Conservation (phyloP, 768 basidiomycete genomes). For the Leccinum sublutescens region DNA sequence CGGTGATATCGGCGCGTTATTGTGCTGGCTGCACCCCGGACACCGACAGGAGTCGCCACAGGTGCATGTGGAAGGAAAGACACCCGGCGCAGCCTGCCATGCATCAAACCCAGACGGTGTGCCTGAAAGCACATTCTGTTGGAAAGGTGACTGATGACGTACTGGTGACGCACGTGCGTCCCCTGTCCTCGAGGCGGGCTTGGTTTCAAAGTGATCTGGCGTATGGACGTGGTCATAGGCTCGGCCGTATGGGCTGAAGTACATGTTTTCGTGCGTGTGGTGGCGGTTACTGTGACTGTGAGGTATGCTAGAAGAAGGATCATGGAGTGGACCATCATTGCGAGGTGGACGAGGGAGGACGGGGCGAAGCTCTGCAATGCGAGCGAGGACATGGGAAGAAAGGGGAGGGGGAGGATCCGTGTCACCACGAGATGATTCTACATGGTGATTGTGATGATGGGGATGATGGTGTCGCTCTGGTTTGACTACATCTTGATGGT, state of each 20-base stretch:
- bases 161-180: slow-evolving; percentile 23
- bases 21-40: slow-evolving; percentile 63
- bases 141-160: slow-evolving; percentile 22
- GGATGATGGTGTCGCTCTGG: slow-evolving; percentile 22
- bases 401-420: slow-evolving; percentile 24
- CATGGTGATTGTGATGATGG: slow-evolving; percentile 15
- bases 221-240: slow-evolving; percentile 56
- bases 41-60: slow-evolving; percentile 66
- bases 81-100: slow-evolving; percentile 22
- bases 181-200: slow-evolving; percentile 7
- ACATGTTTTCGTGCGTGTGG: slow-evolving; percentile 48
- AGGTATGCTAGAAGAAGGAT: slow-evolving; percentile 45
- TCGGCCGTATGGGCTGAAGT: slow-evolving; percentile 67
- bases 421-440: slow-evolving; percentile 13
- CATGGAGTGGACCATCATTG: slow-evolving; percentile 41
- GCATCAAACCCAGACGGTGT: slow-evolving; percentile 25
- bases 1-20: slow-evolving; percentile 35
- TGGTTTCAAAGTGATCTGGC: slow-evolving; percentile 32
- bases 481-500: slow-evolving; percentile 30
- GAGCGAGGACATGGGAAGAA: slow-evolving; percentile 53
- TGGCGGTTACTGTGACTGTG: slow-evolving; percentile 44
- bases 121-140: slow-evolving; percentile 29
- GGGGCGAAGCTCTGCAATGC: slow-evolving; percentile 64
- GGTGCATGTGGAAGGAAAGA: slow-evolving; percentile 52
- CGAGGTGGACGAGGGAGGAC: slow-evolving; percentile 62